Conservation (phyloP, 1,284 basidiomycete genomes). For the Heterobasidion parviporum region DNA sequence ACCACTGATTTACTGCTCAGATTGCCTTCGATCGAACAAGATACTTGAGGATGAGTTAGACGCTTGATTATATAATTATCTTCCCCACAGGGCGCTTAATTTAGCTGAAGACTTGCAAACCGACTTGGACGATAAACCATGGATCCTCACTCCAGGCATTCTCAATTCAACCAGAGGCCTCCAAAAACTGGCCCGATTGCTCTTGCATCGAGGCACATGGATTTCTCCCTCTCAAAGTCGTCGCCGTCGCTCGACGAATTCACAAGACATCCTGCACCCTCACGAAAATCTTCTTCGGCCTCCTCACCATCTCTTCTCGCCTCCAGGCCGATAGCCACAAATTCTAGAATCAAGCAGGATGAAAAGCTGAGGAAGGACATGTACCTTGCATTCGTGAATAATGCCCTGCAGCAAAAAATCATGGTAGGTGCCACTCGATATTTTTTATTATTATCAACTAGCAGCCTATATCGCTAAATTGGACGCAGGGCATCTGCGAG, state of each 20-base stretch:
- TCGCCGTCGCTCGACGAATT: conserved; percentile 31
- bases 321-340: conserved; percentile 62
- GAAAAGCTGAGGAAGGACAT: conserved; percentile 73
- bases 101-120: too few species aligned
- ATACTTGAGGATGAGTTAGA: too few species aligned
- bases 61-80: background rate
- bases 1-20: too few species aligned
- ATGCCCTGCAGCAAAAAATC: conserved; percentile 70
- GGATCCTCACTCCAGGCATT: conserved; percentile 68
- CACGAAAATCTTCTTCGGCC: conserved; percentile 18
- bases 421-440: conserved; percentile 36
- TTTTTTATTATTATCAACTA: background rate
- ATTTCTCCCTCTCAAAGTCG: conserved; percentile 27
- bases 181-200: conserved; percentile 56
- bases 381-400: conserved; percentile 79
- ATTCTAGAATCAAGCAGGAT: conserved; percentile 68
- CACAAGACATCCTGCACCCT: conserved; percentile 25
- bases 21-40: too few species aligned
- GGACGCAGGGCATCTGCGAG: conserved; percentile 53
- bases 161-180: conserved; percentile 62
- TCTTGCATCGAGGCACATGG: conserved; percentile 36
- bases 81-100: background rate
- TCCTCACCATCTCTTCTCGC: conserved; percentile 23
- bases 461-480: background rate
- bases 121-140: conserved; percentile 24